Percentiles rank a stretch among this genome's conserved stretches.
Conservation (phyloP, 164 flowering plant genomes). For the Annona squamosa region DNA sequence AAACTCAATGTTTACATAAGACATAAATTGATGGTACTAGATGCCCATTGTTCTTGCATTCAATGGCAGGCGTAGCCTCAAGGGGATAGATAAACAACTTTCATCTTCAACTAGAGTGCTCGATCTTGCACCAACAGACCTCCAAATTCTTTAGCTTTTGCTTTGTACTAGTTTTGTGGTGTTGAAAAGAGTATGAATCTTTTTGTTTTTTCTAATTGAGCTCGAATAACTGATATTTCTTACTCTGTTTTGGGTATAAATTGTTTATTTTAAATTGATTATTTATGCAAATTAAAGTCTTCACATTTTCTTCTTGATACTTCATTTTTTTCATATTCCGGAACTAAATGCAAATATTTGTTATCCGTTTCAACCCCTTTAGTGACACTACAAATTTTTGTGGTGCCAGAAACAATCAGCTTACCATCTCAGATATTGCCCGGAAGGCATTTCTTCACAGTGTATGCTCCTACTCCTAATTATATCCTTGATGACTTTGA, state of each 20-base stretch:
- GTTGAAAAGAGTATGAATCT: background rate
- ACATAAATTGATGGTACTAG: too few relatives aligned
- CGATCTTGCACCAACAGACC: background rate
- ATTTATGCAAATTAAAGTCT: background rate
- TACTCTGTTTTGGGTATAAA: background rate
- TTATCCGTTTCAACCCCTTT: background rate
- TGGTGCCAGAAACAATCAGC: conserved; percentile 52
- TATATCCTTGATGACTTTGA: background rate
- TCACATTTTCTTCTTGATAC: background rate
- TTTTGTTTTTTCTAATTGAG: background rate
- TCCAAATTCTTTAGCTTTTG: background rate
- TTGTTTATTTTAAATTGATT: background rate
- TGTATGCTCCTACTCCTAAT: conserved; percentile 43
- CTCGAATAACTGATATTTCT: background rate
- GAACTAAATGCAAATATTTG: background rate
- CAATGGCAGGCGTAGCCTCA: too few relatives aligned
- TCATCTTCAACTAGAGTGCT: too few relatives aligned
- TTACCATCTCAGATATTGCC: conserved; percentile 44
- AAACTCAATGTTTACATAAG: too few relatives aligned
- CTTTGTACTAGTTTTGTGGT: background rate
- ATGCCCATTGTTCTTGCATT: too few relatives aligned
- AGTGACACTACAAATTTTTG: conserved; percentile 5
- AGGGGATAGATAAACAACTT: too few relatives aligned
- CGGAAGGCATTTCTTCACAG: conserved; percentile 96
- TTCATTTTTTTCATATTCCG: background rate